phyloP scores from a whole-genome alignment of 768 basidiomycete species.

The Xerocomus brunneocitrinus region DNA sequence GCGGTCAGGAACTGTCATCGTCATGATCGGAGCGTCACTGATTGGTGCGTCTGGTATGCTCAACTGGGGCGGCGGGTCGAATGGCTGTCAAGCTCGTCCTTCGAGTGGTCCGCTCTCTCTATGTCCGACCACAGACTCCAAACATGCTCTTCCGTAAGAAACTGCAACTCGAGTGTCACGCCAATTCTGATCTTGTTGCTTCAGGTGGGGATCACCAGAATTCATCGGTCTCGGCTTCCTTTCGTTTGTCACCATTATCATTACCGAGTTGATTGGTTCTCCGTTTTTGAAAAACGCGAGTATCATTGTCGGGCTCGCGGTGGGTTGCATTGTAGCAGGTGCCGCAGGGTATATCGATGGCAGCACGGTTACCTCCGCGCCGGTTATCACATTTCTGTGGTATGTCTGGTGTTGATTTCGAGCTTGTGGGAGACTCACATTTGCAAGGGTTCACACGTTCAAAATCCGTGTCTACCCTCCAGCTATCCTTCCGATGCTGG shows the following conservation, averaged over 20 bases:
- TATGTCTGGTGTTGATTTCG: constrained; percentile 12
- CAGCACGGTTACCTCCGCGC: constrained; percentile 59
- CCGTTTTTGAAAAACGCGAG: constrained; percentile 82
- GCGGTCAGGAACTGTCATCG: constrained; percentile 61
- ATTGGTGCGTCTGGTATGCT: constrained; percentile 69
- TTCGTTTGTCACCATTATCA: constrained; percentile 68
- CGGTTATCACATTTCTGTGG: constrained; percentile 82
- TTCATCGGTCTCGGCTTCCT: constrained; percentile 88
- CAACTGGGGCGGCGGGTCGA: constrained; percentile 84
- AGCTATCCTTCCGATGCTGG: constrained; percentile 56
- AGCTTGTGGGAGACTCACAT: not conserved
- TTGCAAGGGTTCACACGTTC: constrained; percentile 64
- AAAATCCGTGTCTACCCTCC: constrained; percentile 74
- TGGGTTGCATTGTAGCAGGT: constrained; percentile 80
- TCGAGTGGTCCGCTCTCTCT: constrained; percentile 60
- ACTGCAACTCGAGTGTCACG: not conserved
- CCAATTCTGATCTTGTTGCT: not conserved
- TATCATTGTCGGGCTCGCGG: constrained; percentile 67
- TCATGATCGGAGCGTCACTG: constrained; percentile 76
- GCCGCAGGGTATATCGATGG: constrained; percentile 74
- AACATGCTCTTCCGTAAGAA: constrained; percentile 58
- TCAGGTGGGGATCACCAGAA: constrained; percentile 74
- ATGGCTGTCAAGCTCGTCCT: constrained; percentile 60
- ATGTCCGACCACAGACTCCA: constrained; percentile 69
- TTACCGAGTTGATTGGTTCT: constrained; percentile 79